Conservation (phyloP, 2,329 filamentous ascomycete species). For the Diaporthe sp. region DNA sequence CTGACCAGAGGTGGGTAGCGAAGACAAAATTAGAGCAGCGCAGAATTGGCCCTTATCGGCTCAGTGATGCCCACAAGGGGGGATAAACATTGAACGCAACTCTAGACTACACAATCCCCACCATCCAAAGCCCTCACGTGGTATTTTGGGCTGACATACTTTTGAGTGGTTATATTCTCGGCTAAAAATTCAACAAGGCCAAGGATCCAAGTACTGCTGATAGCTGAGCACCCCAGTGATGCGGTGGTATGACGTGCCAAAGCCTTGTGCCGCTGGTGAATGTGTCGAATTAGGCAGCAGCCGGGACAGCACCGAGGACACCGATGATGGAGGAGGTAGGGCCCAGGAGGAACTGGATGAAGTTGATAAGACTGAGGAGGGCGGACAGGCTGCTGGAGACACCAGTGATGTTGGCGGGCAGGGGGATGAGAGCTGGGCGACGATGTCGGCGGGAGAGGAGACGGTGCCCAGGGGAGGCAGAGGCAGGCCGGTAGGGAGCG, state of each 20-base stretch:
- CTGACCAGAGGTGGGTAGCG: not conserved
- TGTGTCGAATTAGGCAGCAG: not conserved
- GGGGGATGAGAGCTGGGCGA: not conserved
- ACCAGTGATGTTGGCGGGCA: not conserved
- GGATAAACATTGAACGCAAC: not conserved
- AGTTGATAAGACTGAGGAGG: conserved; percentile 7
- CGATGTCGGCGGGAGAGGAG: not conserved
- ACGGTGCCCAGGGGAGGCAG: not conserved
- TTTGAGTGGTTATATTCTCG: not conserved
- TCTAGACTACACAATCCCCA: not conserved
- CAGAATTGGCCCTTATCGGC: not conserved
- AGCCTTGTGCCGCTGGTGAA: not conserved
- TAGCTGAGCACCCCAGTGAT: not conserved
- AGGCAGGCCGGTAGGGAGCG: not conserved
- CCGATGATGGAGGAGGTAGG: not conserved
- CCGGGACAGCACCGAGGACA: not conserved
- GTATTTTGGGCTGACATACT: too few species aligned
- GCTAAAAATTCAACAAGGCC: not conserved
- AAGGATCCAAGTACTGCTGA: not conserved
- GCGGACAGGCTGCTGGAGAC: not conserved
- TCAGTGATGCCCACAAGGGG: not conserved
- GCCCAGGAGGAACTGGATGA: not conserved
- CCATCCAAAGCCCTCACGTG: not conserved
- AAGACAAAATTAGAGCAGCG: not conserved
- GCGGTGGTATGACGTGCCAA: not conserved